Percentiles rank a stretch among this genome's conserved stretches.
These are phyloP conservation scores for Entomortierella beljakovae DNA, from an alignment of 192 early-diverging fungal genomes.

Conservation along the genomic window DNA sequence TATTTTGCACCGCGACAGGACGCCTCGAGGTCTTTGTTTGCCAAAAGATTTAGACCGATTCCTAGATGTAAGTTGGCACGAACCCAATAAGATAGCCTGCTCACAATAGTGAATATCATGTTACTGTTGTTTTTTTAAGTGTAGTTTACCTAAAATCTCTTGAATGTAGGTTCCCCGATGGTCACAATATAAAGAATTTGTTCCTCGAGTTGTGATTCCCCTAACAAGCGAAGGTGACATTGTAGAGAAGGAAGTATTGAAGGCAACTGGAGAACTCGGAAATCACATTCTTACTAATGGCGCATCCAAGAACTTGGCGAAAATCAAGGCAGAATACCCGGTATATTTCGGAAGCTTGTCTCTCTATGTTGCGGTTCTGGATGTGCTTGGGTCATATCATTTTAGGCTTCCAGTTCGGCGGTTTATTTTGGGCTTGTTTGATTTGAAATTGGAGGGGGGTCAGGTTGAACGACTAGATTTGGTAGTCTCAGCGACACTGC, in stretches of 20 bases:
- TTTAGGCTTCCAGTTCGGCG: conserved; percentile 77
- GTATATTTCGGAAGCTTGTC: conserved; percentile 64
- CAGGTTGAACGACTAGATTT: conserved; percentile 57
- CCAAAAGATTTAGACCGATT: conserved; percentile 70
- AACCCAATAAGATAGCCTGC: no score
- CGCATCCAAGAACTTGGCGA: conserved; percentile 77
- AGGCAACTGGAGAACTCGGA: conserved; percentile 78
- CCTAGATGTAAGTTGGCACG: conserved; percentile 61
- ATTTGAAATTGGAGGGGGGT: conserved; percentile 67
- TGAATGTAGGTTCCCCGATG: conserved; percentile 59
- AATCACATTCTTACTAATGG: conserved; percentile 86
- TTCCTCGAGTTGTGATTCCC: conserved; percentile 53
- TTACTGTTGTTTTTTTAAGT: not conserved
- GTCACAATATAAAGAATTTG: conserved; percentile 46
- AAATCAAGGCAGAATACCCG: conserved; percentile 70
- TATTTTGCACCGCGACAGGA: conserved; percentile 62
- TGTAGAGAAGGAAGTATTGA: conserved; percentile 74
- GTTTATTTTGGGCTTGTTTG: conserved; percentile 83
- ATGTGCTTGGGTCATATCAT: conserved; percentile 74
- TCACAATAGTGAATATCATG: not conserved
- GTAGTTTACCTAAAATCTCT: not conserved
- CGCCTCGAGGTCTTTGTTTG: conserved; percentile 71
- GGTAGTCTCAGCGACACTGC: not conserved
- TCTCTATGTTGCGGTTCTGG: conserved; percentile 71
- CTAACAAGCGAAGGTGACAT: conserved; percentile 34